Base-by-base conservation (phyloP, 441 rosid species). In the Adansonia gregorii region DNA sequence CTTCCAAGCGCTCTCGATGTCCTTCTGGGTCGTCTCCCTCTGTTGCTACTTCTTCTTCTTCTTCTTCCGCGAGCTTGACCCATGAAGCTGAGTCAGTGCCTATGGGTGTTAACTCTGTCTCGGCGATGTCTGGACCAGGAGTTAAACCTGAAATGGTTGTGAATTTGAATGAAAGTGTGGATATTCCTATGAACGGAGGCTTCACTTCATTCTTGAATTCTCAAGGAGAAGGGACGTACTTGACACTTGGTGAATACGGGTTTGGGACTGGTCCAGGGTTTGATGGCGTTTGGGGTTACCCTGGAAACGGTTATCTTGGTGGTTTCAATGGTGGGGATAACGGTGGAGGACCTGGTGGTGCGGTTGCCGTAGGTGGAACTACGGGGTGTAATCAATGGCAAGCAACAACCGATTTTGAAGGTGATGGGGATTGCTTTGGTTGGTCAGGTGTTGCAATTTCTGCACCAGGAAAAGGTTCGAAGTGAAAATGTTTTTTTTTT, bases 401-500 rank as follows among this genome's bases (percentile, higher is more conserved):
- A 80, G 58, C 82, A 63, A 72, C 79, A 12, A 65, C 22, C 58
- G 83, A 86, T 17, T 86, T 74, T 31, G 85, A 78, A 67, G 88
- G 73, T 7, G 87, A 78, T 19, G 86, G 81, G 1, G 86, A 81
- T 14, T 80, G 82, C 74, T 85, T 85, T 58, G 78, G 77, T 49
- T 90, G 89, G 92, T 86, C 92, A 0, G 85, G 85, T 17, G 81
- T 87, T 46, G 87, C 87, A 3, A 86, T 88, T 56, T 86, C 90
- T 17, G 72, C 88, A 15, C 82, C 82, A 12, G 88, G 85, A 20
- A 80, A 85, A 61, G 82, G 77, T 8, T 81, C 80, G 73, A 86
- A 86, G 72, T 87, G 81, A 41, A 17, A 17, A 55, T 55, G 60
- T 17, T 55, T 19, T 14, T n/a, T 55, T 55, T 15, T 41, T 52